A percentile compares a stretch with the other conserved stretches of the same genome.
phyloP scores from a whole-genome alignment of 2,329 filamentous ascomycete species.

The Alternaria metachromatica region DNA sequence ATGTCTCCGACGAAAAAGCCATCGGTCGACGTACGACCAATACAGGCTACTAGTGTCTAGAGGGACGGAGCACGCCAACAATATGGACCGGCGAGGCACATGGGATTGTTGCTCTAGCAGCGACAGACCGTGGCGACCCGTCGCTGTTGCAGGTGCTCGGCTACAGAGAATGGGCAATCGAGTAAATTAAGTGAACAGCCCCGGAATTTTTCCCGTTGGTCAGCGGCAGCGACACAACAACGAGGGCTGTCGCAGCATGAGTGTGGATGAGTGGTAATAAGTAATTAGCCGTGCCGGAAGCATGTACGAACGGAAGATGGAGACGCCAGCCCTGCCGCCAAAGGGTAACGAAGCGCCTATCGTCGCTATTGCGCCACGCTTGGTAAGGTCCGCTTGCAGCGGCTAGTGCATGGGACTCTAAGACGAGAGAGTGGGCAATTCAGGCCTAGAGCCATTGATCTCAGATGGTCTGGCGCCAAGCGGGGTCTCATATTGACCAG shows the following conservation, averaged over 20 bases:
- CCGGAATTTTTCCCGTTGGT: slow-evolving; percentile 26
- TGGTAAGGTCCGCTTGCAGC: slow-evolving; percentile 46
- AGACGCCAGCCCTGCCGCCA: slow-evolving; percentile 43
- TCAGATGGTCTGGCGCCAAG: slow-evolving; percentile 49
- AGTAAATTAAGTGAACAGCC: not conserved
- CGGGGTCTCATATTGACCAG: slow-evolving; percentile 43
- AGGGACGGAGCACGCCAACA: slow-evolving; percentile 19
- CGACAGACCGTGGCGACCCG: slow-evolving; percentile 5
- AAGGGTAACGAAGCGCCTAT: slow-evolving; percentile 35
- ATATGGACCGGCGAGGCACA: slow-evolving; percentile 22
- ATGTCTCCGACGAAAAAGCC: slow-evolving; percentile 31
- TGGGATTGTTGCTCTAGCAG: slow-evolving; percentile 11
- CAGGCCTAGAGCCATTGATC: slow-evolving; percentile 48
- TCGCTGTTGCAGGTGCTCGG: slow-evolving; percentile 19
- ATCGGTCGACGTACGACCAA: slow-evolving; percentile 21
- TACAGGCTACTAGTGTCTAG: slow-evolving; percentile 23
- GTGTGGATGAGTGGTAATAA: slow-evolving; percentile 32
- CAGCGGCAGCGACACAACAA: slow-evolving; percentile 24
- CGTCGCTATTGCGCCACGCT: slow-evolving; percentile 42
- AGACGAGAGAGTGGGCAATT: slow-evolving; percentile 37
- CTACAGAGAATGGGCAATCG: slow-evolving; percentile 3
- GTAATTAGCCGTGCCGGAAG: slow-evolving; percentile 47
- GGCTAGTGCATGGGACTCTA: slow-evolving; percentile 43
- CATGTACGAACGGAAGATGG: slow-evolving; percentile 24
- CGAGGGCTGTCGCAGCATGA: slow-evolving; percentile 14